Evolutionary conservation across 192 early-diverging fungal genomes (phyloP).

Genomic region (Jimgerdemannia flammicorona): DNA sequence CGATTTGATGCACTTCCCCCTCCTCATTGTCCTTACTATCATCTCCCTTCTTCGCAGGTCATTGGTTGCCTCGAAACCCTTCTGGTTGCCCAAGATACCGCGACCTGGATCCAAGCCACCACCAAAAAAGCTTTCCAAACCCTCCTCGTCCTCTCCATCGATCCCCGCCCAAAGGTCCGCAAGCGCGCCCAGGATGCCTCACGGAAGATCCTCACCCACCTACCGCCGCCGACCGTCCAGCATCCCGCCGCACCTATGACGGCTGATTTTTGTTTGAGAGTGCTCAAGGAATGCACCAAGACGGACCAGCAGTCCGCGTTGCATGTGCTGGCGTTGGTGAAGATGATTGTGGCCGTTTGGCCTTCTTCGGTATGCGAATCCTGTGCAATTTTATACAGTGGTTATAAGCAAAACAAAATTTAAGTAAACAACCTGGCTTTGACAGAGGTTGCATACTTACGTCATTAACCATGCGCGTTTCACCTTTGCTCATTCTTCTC

Average conservation of each 20-base stretch:
- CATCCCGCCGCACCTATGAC: conserved; percentile 70
- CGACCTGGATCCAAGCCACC: conserved; percentile 64
- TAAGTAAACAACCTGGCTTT: not conserved
- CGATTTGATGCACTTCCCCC: not conserved
- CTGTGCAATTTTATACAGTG: not conserved
- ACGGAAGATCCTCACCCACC: conserved; percentile 58
- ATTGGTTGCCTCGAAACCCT: conserved; percentile 75
- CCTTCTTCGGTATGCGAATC: conserved; percentile 29
- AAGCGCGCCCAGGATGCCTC: conserved; percentile 86
- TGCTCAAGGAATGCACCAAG: conserved; percentile 54
- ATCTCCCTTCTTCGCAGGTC: conserved; percentile 15
- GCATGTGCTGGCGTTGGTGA: conserved; percentile 71
- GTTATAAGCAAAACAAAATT: no score
- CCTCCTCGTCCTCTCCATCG: conserved; percentile 73
- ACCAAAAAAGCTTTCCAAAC: conserved; percentile 69
- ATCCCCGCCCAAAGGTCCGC: conserved; percentile 85
- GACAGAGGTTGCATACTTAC: not conserved
- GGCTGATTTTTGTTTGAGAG: conserved; percentile 58
- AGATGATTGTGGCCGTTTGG: conserved; percentile 54
- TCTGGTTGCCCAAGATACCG: conserved; percentile 73
- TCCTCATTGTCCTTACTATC: not conserved
- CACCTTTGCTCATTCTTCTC: not conserved
- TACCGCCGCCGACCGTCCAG: conserved; percentile 63
- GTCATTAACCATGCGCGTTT: not conserved
- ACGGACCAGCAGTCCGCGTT: conserved; percentile 52